Conservation (phyloP, 2,329 filamentous ascomycete genomes). For the Penicillium sp. region DNA sequence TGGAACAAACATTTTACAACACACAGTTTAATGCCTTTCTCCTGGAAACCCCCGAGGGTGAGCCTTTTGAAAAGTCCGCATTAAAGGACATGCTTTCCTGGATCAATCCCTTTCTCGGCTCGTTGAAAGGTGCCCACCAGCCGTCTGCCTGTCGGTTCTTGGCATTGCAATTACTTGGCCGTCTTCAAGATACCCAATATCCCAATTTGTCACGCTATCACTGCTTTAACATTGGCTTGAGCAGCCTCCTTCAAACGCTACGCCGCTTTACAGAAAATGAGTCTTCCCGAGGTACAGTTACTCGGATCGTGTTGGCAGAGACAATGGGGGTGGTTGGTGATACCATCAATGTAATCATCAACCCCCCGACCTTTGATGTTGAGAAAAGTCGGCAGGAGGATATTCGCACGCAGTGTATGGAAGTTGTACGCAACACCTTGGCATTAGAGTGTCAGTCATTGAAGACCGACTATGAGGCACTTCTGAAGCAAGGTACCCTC, state of each 20-base stretch:
- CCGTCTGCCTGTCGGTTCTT: conserved; percentile 79
- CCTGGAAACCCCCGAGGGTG: conserved; percentile 53
- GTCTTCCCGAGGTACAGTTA: conserved; percentile 45
- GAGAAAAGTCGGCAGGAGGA: conserved; percentile 51
- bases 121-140: conserved; percentile 71
- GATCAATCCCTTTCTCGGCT: conserved; percentile 74
- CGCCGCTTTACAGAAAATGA: conserved; percentile 49
- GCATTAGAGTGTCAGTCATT: conserved; percentile 70
- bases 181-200: conserved; percentile 44
- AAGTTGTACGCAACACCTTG: conserved; percentile 65
- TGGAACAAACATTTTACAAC: conserved; percentile 79
- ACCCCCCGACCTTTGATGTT: conserved; percentile 51
- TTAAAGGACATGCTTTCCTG: conserved; percentile 69
- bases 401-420: conserved; percentile 56
- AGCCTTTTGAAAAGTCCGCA: conserved; percentile 53
- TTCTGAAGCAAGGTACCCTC: conserved; percentile 60
- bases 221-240: conserved; percentile 48
- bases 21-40: conserved; percentile 60
- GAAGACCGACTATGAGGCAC: conserved; percentile 64
- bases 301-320: conserved; percentile 49
- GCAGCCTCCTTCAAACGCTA: conserved; percentile 46
- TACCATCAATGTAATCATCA: conserved; percentile 57
- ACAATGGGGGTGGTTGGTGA: conserved; percentile 48
- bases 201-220: conserved; percentile 45
- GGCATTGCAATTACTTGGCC: conserved; percentile 69